These are phyloP conservation scores for Zopfia rhizophila DNA, from an alignment of 2,329 filamentous ascomycete genomes.

Conservation along the genomic window DNA sequence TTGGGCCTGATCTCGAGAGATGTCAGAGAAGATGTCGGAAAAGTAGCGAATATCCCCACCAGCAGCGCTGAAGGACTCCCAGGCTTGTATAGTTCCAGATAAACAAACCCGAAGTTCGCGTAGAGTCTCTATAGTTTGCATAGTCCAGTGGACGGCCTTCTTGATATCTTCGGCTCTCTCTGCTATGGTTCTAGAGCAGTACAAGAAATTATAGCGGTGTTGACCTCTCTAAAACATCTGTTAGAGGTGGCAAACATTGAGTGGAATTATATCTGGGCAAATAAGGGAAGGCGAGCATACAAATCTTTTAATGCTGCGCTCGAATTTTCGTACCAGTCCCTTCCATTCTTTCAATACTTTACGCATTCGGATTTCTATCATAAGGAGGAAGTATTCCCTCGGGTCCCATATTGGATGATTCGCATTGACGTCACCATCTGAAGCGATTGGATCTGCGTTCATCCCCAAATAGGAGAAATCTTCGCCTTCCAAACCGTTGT, in stretches of 20 bases:
- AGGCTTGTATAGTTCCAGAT: too few species aligned
- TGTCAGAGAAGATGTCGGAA: slow-evolving; percentile 18
- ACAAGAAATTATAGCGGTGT: too few species aligned
- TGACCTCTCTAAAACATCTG: too few species aligned
- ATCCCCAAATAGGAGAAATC: slow-evolving; percentile 4
- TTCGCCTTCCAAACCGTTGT: slow-evolving; percentile 1
- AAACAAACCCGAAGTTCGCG: too few species aligned
- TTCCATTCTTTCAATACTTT: slow-evolving; percentile 6
- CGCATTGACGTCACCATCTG: slow-evolving; percentile 3
- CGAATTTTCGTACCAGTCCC: slow-evolving; percentile 6
- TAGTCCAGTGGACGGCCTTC: too few species aligned
- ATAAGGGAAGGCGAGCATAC: too few species aligned
- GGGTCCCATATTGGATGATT: slow-evolving; percentile 16
- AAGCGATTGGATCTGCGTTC: slow-evolving; percentile 12
- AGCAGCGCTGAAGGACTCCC: too few species aligned
- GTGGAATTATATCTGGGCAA: too few species aligned
- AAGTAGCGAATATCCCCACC: slow-evolving; percentile 26
- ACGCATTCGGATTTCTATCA: slow-evolving; percentile 1
- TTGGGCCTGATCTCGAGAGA: neutral
- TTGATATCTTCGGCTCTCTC: too few species aligned
- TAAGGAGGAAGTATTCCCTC: slow-evolving; percentile 9
- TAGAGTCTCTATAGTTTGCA: too few species aligned
- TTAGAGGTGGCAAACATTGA: too few species aligned
- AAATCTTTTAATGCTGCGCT: slow-evolving; percentile 1
- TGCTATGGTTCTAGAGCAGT: too few species aligned